A percentile compares a stretch with the other conserved stretches of the same genome.
These are phyloP conservation scores for Moniliophthora roreri DNA, from an alignment of 1,284 basidiomycete species.

Conservation along the genomic window DNA sequence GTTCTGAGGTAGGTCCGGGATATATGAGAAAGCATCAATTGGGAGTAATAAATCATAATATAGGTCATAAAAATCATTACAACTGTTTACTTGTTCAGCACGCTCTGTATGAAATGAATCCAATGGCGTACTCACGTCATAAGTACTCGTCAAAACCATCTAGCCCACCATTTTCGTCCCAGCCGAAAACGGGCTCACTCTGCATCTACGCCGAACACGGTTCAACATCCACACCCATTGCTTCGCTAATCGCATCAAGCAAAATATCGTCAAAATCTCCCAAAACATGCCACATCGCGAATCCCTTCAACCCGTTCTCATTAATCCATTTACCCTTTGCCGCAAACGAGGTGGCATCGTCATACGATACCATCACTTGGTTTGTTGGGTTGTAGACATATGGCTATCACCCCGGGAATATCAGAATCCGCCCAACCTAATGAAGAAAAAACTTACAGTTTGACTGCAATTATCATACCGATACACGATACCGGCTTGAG, in stretches of 20 bases:
- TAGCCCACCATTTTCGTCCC: too few relatives aligned
- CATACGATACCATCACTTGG: slow-evolving; percentile 60
- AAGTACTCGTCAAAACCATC: too few relatives aligned
- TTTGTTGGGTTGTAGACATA: slow-evolving; percentile 58
- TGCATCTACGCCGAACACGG: neutral
- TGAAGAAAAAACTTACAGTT: slow-evolving; percentile 47
- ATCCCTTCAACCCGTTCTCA: slow-evolving; percentile 50
- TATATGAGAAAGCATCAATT: too few relatives aligned
- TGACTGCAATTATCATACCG: slow-evolving; percentile 64
- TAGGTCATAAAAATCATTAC: too few relatives aligned
- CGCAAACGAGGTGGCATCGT: slow-evolving; percentile 55
- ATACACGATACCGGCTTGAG: slow-evolving; percentile 41
- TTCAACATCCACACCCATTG: neutral
- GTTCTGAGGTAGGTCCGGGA: too few relatives aligned
- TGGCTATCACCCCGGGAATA: slow-evolving; percentile 38
- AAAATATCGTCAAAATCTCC: slow-evolving; percentile 60
- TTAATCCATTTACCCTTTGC: slow-evolving; percentile 64
- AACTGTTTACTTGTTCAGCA: too few relatives aligned
- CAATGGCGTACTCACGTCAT: too few relatives aligned
- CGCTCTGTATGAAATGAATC: too few relatives aligned
- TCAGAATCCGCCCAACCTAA: neutral
- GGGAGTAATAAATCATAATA: too few relatives aligned
- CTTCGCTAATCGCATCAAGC: slow-evolving; percentile 45
- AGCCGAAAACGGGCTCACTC: too few relatives aligned
- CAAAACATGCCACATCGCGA: slow-evolving; percentile 64